These are phyloP conservation scores for Phytophthora brassicae DNA, from an alignment of 352 stramenopile species.

Conservation along the genomic window DNA sequence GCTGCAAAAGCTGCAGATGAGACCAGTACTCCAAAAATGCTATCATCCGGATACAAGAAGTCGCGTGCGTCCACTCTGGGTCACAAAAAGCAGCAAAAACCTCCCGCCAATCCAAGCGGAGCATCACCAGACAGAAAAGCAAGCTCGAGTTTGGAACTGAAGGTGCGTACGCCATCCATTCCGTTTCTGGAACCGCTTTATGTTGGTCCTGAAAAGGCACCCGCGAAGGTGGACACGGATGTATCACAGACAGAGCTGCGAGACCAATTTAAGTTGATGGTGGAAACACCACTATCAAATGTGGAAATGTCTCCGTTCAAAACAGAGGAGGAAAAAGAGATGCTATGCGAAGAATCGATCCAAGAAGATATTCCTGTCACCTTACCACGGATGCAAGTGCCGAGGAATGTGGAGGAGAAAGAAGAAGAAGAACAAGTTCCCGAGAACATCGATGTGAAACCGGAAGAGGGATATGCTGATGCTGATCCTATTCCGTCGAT, in stretches of 20 bases:
- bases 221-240: conserved; percentile 18
- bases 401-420: conserved; percentile 9
- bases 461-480: conserved; percentile 10
- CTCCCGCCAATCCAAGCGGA: neutral
- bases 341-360: conserved; percentile 31
- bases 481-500: neutral
- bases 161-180: conserved; percentile 15
- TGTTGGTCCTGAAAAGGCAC: conserved; percentile 21
- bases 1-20: conserved; percentile 13
- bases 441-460: conserved; percentile 23
- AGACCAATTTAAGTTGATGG: conserved; percentile 6
- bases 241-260: neutral
- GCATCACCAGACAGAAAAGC: conserved; percentile 14
- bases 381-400: neutral
- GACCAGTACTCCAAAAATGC: conserved; percentile 22
- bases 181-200: conserved; percentile 24
- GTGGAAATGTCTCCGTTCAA: conserved; percentile 17
- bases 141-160: conserved; percentile 10
- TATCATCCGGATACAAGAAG: conserved; percentile 46
- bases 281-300: conserved; percentile 1
- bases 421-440: conserved; percentile 24
- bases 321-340: conserved; percentile 19
- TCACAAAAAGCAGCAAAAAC: conserved; percentile 22
- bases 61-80: conserved; percentile 16
- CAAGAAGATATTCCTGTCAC: conserved; percentile 27